phyloP scores from a whole-genome alignment of 2,329 filamentous ascomycete genomes.

The Talaromyces albobiverticillius region DNA sequence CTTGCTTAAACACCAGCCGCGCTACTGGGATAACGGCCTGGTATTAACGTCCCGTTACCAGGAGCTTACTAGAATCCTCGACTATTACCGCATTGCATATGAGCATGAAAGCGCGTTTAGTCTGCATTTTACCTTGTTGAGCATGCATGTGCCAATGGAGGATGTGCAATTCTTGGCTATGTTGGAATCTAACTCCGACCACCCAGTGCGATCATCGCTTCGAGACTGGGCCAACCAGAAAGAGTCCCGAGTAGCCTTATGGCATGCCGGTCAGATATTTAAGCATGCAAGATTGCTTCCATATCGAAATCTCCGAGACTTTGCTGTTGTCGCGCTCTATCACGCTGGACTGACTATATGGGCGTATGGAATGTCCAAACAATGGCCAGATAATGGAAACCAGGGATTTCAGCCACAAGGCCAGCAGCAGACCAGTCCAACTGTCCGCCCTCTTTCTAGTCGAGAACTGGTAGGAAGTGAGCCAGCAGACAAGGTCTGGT shows the following conservation, averaged over 20 bases:
- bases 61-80: slow-evolving; percentile 26
- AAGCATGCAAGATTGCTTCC: neutral
- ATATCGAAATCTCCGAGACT: slow-evolving; percentile 9
- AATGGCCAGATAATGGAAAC: neutral
- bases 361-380: slow-evolving; percentile 5
- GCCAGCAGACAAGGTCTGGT: neutral
- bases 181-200: neutral
- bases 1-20: slow-evolving; percentile 21
- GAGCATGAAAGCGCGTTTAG: slow-evolving; percentile 2
- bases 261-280: slow-evolving; percentile 8
- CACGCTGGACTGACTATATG: slow-evolving; percentile 8
- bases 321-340: slow-evolving; percentile 12
- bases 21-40: slow-evolving; percentile 25
- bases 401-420: no score
- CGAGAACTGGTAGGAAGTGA: neutral
- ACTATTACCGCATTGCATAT: slow-evolving; percentile 19
- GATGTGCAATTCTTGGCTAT: slow-evolving; percentile 12
- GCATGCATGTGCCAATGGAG: slow-evolving; percentile 16
- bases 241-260: slow-evolving; percentile 8
- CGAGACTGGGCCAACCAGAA: neutral
- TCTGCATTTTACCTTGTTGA: slow-evolving; percentile 10
- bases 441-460: neutral
- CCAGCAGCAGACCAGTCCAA: slow-evolving; percentile 25
- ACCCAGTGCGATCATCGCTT: neutral
- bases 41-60: slow-evolving; percentile 26